phyloP scores from a whole-genome alignment of 306 rosid genomes.

The Dalbergia cochinchinensis region DNA sequence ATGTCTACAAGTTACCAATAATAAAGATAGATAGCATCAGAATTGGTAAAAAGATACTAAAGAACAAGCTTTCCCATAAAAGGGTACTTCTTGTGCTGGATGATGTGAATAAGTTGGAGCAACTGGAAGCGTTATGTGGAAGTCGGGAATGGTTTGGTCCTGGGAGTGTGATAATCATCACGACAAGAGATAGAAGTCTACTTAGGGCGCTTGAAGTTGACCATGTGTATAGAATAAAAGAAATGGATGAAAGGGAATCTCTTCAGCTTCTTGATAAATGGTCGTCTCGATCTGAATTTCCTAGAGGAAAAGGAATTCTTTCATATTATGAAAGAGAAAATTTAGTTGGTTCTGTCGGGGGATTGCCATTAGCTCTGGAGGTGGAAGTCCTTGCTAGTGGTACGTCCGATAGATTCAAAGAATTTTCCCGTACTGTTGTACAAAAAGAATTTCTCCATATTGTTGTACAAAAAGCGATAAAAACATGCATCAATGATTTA shows the following conservation, averaged over 20 bases:
- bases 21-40: conserved; percentile 4
- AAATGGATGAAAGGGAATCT: not conserved
- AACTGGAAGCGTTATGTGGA: conserved; percentile 9
- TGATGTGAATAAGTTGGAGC: conserved; percentile 5
- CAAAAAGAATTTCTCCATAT: too few species aligned
- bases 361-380: too few species aligned
- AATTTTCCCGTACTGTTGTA: too few species aligned
- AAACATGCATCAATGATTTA: too few species aligned
- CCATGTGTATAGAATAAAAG: not conserved
- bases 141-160: conserved; percentile 12
- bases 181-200: not conserved
- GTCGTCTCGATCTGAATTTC: too few species aligned
- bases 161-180: conserved; percentile 15
- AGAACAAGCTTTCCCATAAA: not conserved
- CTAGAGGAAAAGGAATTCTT: too few species aligned
- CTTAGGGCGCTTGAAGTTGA: not conserved
- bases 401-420: too few species aligned
- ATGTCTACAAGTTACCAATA: not conserved
- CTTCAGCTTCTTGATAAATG: too few species aligned
- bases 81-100: conserved; percentile 30
- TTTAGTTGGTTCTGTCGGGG: too few species aligned
- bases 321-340: too few species aligned
- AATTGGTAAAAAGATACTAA: not conserved
- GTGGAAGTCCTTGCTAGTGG: too few species aligned
- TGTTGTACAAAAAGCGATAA: too few species aligned